Percentiles rank a stretch among this genome's conserved stretches.
phyloP scores from a whole-genome alignment of 352 stramenopile species.

The Pythium sp. region DNA sequence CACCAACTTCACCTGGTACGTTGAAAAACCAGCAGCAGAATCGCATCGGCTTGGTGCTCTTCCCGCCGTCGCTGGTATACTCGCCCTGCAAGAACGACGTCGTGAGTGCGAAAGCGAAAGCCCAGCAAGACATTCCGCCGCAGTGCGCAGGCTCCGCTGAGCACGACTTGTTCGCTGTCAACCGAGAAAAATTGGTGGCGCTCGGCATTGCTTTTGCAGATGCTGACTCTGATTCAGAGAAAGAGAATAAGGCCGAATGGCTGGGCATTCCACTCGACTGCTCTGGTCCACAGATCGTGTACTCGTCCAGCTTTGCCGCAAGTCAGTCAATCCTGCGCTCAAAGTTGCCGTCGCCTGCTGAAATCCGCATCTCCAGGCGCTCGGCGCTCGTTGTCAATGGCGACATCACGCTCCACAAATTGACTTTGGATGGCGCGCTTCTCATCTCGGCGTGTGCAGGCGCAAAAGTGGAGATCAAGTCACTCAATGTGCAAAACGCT shows the following conservation, averaged over 20 bases:
- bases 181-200: constrained; percentile 35
- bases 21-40: constrained; percentile 9
- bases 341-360: constrained; percentile 30
- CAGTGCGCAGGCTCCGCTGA: constrained; percentile 65
- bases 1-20: neutral
- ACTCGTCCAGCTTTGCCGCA: constrained; percentile 35
- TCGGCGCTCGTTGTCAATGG: constrained; percentile 61
- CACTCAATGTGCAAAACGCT: constrained; percentile 42
- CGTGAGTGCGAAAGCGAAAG: constrained; percentile 48
- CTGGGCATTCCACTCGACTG: constrained; percentile 48
- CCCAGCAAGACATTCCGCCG: constrained; percentile 45
- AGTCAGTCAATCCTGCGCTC: constrained; percentile 26
- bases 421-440: constrained; percentile 52
- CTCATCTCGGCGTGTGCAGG: constrained; percentile 40
- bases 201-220: constrained; percentile 24
- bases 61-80: constrained; percentile 60
- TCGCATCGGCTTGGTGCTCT: constrained; percentile 47
- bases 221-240: constrained; percentile 1
- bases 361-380: constrained; percentile 35
- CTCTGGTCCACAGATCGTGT: constrained; percentile 44
- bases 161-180: constrained; percentile 58
- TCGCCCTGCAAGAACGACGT: constrained; percentile 76
- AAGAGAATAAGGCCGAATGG: constrained; percentile 27
- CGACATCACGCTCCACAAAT: constrained; percentile 36
- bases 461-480: constrained; percentile 39